These are phyloP conservation scores for Backusella psychrophila DNA, from an alignment of 192 early-diverging fungal species.

Conservation along the genomic window DNA sequence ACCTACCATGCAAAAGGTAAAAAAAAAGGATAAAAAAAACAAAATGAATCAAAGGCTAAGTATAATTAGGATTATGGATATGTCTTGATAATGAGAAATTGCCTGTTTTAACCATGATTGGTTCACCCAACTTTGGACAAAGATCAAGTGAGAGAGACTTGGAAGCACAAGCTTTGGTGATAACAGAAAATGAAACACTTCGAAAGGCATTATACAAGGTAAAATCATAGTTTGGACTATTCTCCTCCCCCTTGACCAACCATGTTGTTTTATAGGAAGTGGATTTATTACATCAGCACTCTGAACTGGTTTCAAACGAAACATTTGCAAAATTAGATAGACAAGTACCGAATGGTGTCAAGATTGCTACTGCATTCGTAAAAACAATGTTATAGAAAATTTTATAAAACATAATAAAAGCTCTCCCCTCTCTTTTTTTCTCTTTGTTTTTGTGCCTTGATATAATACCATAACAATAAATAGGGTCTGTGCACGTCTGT, in stretches of 20 bases:
- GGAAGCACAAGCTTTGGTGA: conserved; percentile 81
- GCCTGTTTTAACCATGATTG: conserved; percentile 80
- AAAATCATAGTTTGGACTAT: too few relatives aligned
- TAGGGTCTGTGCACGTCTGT: too few relatives aligned
- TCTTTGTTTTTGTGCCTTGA: not conserved
- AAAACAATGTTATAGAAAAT: conserved; percentile 55
- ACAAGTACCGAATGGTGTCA: conserved; percentile 51
- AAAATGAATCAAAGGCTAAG: too few relatives aligned
- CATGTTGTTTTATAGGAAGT: conserved; percentile 38
- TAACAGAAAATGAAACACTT: conserved; percentile 60
- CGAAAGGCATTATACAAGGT: conserved; percentile 56
- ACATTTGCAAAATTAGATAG: conserved; percentile 52
- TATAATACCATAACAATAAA: too few relatives aligned
- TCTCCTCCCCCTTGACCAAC: too few relatives aligned
- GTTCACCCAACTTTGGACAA: conserved; percentile 93
- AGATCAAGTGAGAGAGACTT: conserved; percentile 89
- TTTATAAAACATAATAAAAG: not conserved
- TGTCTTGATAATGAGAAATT: conserved; percentile 48
- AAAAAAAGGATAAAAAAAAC: not conserved
- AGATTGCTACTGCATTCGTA: conserved; percentile 51
- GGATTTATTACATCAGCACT: conserved; percentile 38
- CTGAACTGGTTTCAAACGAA: conserved; percentile 42
- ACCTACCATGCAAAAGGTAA: conserved; percentile 96
- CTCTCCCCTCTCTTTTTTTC: not conserved
- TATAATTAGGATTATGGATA: conserved; percentile 66